These are phyloP conservation scores for Byssochlamys sp. DNA, from an alignment of 2,329 filamentous ascomycete genomes.

Conservation along the genomic window DNA sequence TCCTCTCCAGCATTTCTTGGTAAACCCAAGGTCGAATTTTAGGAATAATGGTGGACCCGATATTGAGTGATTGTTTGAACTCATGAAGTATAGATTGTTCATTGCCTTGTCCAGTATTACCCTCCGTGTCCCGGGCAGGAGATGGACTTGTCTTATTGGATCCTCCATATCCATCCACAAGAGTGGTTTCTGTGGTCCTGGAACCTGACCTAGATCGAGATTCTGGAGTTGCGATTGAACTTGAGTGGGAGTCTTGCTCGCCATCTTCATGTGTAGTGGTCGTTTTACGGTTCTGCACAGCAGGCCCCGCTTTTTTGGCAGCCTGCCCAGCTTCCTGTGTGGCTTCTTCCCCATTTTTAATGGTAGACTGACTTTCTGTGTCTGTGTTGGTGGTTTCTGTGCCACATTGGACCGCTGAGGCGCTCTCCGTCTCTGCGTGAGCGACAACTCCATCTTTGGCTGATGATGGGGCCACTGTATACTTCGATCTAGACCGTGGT, in stretches of 20 bases:
- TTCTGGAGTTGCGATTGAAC: not conserved
- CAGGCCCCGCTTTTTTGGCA: not conserved
- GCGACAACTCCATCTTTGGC: not conserved
- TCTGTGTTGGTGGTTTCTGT: not conserved
- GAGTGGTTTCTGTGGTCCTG: not conserved
- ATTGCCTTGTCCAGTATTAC: not conserved
- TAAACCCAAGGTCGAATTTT: conserved; percentile 1
- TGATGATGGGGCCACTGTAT: not conserved
- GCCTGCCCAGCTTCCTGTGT: not conserved
- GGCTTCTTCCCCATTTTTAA: not conserved
- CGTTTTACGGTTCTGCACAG: not conserved
- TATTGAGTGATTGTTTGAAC: not conserved
- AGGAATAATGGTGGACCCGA: not conserved
- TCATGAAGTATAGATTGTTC: not conserved
- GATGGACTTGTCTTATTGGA: not conserved
- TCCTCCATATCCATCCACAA: not conserved
- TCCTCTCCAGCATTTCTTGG: not conserved
- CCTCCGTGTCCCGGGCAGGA: not conserved
- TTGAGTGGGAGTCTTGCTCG: not conserved
- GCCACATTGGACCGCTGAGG: no score
- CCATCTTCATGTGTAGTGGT: not conserved
- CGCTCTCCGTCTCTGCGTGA: not conserved
- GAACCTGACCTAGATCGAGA: not conserved
- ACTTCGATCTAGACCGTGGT: not conserved
- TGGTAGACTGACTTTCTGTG: not conserved